Conservation (phyloP, 2,329 filamentous ascomycete genomes). For the Fusarium citri region DNA sequence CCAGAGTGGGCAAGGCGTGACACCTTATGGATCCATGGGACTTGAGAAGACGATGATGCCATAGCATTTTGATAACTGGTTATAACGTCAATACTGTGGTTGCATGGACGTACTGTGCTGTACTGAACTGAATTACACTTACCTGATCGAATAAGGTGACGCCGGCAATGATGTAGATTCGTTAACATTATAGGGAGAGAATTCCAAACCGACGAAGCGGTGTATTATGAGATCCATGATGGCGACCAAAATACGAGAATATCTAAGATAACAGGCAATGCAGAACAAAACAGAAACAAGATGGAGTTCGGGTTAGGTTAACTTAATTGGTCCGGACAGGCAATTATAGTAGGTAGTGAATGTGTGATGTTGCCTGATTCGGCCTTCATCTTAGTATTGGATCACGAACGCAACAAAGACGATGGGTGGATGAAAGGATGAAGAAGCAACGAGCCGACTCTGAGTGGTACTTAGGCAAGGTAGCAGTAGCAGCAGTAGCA, state of each 20-base stretch:
- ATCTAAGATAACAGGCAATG: not conserved
- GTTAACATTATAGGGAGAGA: slow-evolving; percentile 45
- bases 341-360: slow-evolving; percentile 1
- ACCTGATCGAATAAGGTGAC: slow-evolving; percentile 31
- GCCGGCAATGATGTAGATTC: slow-evolving; percentile 30
- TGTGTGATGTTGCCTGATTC: not conserved
- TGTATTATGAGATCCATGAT: slow-evolving; percentile 51
- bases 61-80: slow-evolving; percentile 30
- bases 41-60: slow-evolving; percentile 31
- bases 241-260: slow-evolving; percentile 28
- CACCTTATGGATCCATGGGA: slow-evolving; percentile 55
- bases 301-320: not conserved
- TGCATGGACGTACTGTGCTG: not conserved
- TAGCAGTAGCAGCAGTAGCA: not conserved
- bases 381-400: slow-evolving; percentile 1
- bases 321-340: not conserved
- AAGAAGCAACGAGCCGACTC: not conserved
- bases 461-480: not conserved
- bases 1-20: slow-evolving; percentile 56
- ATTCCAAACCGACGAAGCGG: slow-evolving; percentile 48
- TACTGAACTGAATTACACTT: slow-evolving; percentile 2
- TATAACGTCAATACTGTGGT: slow-evolving; percentile 4
- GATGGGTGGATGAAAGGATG: slow-evolving; percentile 8
- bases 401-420: slow-evolving; percentile 7
- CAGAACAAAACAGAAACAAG: not conserved